Conservation (phyloP, 306 rosid species). For the Vachellia collinsii region DNA sequence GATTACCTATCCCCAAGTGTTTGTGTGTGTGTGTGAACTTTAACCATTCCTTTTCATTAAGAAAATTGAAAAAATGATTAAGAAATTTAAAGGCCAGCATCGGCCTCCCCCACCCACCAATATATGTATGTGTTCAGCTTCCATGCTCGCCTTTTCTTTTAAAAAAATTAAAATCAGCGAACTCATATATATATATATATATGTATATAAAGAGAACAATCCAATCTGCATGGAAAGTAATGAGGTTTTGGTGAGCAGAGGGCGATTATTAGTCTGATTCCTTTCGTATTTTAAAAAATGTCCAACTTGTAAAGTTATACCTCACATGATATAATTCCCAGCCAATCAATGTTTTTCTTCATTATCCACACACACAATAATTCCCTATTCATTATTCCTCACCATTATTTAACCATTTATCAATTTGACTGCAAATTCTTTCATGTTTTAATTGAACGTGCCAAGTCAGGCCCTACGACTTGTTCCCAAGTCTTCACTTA, state of each 20-base stretch:
- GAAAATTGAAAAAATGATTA: too few species aligned
- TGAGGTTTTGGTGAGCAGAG: background rate
- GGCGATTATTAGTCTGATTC: background rate
- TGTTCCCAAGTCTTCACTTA: background rate
- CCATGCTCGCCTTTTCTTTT: too few species aligned
- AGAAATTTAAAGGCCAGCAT: too few species aligned
- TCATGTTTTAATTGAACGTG: background rate
- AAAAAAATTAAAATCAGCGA: too few species aligned
- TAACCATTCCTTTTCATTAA: too few species aligned
- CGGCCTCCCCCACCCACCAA: too few species aligned
- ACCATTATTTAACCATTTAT: background rate
- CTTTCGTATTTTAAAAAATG: background rate
- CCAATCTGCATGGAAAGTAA: background rate
- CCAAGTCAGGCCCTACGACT: background rate
- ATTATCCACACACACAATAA: background rate
- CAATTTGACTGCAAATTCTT: background rate
- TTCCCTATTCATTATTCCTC: background rate
- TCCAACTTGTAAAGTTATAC: conserved; percentile 14
- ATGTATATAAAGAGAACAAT: background rate
- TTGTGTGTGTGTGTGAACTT: too few species aligned
- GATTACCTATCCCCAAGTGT: too few species aligned
- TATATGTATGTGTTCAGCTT: too few species aligned
- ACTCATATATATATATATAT: too few species aligned
- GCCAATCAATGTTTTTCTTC: background rate
- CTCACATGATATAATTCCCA: conserved; percentile 3